Base-by-base conservation (phyloP, 805 yeast genomes). In the Jamesozyma gamospora region DNA sequence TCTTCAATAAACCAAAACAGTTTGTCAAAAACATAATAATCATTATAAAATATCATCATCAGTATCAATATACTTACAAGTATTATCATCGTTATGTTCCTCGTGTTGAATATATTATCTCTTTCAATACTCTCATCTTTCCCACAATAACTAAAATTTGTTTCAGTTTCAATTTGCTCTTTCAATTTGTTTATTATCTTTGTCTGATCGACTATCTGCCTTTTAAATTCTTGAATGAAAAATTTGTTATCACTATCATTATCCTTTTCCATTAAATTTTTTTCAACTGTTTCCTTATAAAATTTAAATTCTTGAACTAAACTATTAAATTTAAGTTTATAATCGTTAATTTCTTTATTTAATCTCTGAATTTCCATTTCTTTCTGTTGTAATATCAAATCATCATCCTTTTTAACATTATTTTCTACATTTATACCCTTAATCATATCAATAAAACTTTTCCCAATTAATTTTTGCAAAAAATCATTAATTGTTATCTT, bases 401-500 rank as follows among this genome's bases (percentile, higher is more conserved):
- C 32, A 8, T 28, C 15, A n/a, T 26, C 13, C 31, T 27, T 26
- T 10, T 18, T 14, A 5, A 12, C 13, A 29, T 4, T 36, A 14
- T 21, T 24, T n/a, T 6, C 18, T 7, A 6, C 13, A 12, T 28
- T 10, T 28, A 28, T 6, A 11, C n/a, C 30, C n/a, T 28, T 29
- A 6, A 31, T 26, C 12, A 40, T 13, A 12, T 49, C 51, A n/a
- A 42, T 47, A 39, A 61, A 60, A 1, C 57, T 48, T n/a, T 50
- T 45, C 3, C 67, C 67, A 7, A 59, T 42, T 17, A 65, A 42
- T 6, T 59, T 54, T 14, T 52, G 45, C 25, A 49, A 43, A 48
- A 62, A 60, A 15, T 62, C 65, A 9, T 55, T 48, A 18, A 45
- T 16, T 14, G 34, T 28, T n/a, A 45, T 32, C 41, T 56, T 64